phyloP scores from a whole-genome alignment of 495 filamentous ascomycete species.

The Symbiotaphrina buchneri region DNA sequence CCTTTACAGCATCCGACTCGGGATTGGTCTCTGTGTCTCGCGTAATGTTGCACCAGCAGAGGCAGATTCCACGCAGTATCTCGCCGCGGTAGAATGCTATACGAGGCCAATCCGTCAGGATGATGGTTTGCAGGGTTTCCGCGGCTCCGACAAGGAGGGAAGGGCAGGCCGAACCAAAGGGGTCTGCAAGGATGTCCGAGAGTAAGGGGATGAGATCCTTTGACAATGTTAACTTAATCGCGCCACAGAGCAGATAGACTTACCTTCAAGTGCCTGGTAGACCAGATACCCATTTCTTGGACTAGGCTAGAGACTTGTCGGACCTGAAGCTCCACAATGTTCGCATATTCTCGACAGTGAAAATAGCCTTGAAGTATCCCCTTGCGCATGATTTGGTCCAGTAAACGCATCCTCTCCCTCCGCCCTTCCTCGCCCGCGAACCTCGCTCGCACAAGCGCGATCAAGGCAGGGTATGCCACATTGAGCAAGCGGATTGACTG shows the following conservation, averaged over 20 bases:
- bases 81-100: slow-evolving; percentile 42
- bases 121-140: slow-evolving; percentile 22
- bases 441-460: slow-evolving; percentile 29
- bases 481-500: slow-evolving; percentile 43
- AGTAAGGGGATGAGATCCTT: slow-evolving; percentile 47
- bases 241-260: background rate
- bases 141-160: slow-evolving; percentile 29
- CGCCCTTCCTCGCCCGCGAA: slow-evolving; percentile 11
- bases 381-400: slow-evolving; percentile 30
- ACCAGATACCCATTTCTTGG: slow-evolving; percentile 37
- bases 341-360: slow-evolving; percentile 24
- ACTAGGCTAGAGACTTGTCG: slow-evolving; percentile 27
- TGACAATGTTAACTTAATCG: slow-evolving; percentile 4
- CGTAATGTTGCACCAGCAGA: slow-evolving; percentile 41
- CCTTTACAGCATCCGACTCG: slow-evolving; percentile 4
- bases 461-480: slow-evolving; percentile 43
- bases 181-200: slow-evolving; percentile 38
- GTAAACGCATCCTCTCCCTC: slow-evolving; percentile 9
- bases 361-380: slow-evolving; percentile 29
- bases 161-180: slow-evolving; percentile 38
- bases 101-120: slow-evolving; percentile 50
- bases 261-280: slow-evolving; percentile 54
- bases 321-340: slow-evolving; percentile 33
- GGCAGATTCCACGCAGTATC: slow-evolving; percentile 34
- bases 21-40: slow-evolving; percentile 17